Base-by-base conservation (phyloP, 2,329 filamentous ascomycete species). In the Neonectria magnoliae region DNA sequence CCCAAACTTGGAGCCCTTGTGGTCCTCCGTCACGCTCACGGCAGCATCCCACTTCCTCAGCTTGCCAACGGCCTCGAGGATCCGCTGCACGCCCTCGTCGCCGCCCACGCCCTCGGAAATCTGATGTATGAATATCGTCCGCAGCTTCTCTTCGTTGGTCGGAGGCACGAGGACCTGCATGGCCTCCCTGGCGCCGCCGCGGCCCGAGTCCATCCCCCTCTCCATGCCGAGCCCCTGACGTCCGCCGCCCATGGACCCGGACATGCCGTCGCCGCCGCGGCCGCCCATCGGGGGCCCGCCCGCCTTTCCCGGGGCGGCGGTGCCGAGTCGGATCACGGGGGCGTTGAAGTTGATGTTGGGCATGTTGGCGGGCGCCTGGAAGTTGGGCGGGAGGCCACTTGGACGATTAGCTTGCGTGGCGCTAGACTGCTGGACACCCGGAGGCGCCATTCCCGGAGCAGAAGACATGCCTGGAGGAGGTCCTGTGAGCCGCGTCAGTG, bases 341-440 rank as follows among this genome's bases (percentile, higher is more conserved):
- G 96, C 96, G 75, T 93, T 97, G 84, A 98, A 97, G 83, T 99
- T 98, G 84, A 99, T 97, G 78, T 97, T 97, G 56, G 95, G 94
- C 87, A 98, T 93, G 77, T 96, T 97, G 55, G 92, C 85, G 10
- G 95, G 94, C 53, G 93, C 89, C 83, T 97, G 93, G 81, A 97
- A 98, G 79, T 90, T 93, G 64, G 90, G 84, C 67, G 93, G 93
- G 69, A 97, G 90, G 75, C 89, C 90, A 79, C 88, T 92, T 78
- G 92, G 92, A 84, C 92, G 90, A 82, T 90, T 92, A 82, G 92
- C 87, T 83, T 93, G 91, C 73, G 90, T 86, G 77, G 85, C 85
- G 79, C 88, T 92, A 76, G 89, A 85, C 83, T 91, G 91, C 77
- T 91, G 90, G 80, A 95, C 88, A 79, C 92, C 93, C 70, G 92